Evolutionary conservation across 2,329 filamentous ascomycete species (phyloP), one percentile per base, ranked within the genome.

Genomic region (Pseudocercospora fuligena): DNA sequence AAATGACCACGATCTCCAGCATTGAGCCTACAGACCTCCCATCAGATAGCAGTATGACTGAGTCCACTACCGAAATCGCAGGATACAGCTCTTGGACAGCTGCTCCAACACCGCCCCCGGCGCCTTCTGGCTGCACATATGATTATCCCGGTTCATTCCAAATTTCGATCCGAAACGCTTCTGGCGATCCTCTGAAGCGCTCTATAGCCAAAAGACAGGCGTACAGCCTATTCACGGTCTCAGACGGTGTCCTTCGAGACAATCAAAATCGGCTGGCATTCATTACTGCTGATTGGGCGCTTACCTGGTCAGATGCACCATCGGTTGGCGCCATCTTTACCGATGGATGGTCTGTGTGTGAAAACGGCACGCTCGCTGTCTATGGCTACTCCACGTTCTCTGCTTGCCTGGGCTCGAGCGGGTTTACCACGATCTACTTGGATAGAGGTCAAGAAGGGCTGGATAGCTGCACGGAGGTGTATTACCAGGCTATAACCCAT

Each of bases 291-390:
- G 51, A 56, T 19, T 31, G 11, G 23, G 51, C 51, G 23, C 51
- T 56, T 11, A 56, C 51, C 14, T 56, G 51, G 51, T 56, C 51
- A 16, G 51, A 56, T 56, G 51, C 51, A 19, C 51, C 51, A n/a
- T 31, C 21, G 16, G 6, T 11, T 27, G 51, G 51, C 1, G 27
- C 51, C 16, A 19, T 56, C 27, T 56, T 16, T 19, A 19, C 25
- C 5, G 16, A 31, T 2, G 51, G 51, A 56, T 56, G 51, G 51
- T 56, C 51, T 27, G 51, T 56, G 8, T 56, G 51, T 27, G 23
- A 33, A 19, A 56, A 56, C 27, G 51, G 51, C 3, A 56, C 51
- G 23, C 51, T 56, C 23, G 51, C 51, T 21, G 27, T 56, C 51
- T 25, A 25, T 31, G 51, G 51, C 23, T 31, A 31, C 19, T 27